Percentiles rank a stretch among this genome's conserved stretches.
phyloP scores from a whole-genome alignment of 345 rosid genomes.

The Hypericum perforatum region DNA sequence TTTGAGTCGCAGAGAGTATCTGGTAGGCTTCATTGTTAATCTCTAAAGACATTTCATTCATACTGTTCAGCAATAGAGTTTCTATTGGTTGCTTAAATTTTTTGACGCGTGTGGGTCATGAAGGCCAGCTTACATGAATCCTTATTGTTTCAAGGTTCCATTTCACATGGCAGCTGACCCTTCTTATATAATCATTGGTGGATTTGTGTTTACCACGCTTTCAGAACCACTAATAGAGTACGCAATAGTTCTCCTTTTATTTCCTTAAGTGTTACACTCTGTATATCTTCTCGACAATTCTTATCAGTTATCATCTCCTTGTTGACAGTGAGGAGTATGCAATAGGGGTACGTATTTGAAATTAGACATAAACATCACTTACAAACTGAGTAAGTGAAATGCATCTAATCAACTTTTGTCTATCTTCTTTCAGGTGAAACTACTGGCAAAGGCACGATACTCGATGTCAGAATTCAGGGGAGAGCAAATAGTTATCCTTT shows the following conservation, averaged over 20 bases:
- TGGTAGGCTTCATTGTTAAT: conserved; percentile 35
- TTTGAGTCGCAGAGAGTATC: conserved; percentile 76
- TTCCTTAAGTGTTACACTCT: too few relatives aligned
- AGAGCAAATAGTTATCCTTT: conserved; percentile 87
- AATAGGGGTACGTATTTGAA: conserved; percentile 60
- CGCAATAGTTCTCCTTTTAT: conserved; percentile 14
- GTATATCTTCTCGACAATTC: background rate
- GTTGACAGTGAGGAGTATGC: conserved; percentile 64
- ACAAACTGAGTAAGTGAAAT: background rate
- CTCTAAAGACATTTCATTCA: too few relatives aligned
- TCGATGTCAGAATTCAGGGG: conserved; percentile 80
- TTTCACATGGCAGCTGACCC: conserved; percentile 86
- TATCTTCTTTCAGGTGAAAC: conserved; percentile 47
- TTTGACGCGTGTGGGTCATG: background rate
- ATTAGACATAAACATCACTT: conserved; percentile 2
- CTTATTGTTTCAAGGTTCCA: conserved; percentile 54
- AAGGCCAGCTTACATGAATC: conserved; percentile 7
- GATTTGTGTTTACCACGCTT: conserved; percentile 95
- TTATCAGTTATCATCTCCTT: background rate
- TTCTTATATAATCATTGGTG: conserved; percentile 81
- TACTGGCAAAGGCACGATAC: conserved; percentile 79
- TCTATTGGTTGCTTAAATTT: conserved; percentile 5
- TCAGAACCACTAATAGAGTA: conserved; percentile 97
- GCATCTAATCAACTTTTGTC: conserved; percentile 10
- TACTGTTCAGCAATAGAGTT: background rate